A percentile compares a stretch with the other conserved stretches of the same genome.
These are phyloP conservation scores for Amanita muscaria DNA, from an alignment of 768 basidiomycete species.

Conservation along the genomic window DNA sequence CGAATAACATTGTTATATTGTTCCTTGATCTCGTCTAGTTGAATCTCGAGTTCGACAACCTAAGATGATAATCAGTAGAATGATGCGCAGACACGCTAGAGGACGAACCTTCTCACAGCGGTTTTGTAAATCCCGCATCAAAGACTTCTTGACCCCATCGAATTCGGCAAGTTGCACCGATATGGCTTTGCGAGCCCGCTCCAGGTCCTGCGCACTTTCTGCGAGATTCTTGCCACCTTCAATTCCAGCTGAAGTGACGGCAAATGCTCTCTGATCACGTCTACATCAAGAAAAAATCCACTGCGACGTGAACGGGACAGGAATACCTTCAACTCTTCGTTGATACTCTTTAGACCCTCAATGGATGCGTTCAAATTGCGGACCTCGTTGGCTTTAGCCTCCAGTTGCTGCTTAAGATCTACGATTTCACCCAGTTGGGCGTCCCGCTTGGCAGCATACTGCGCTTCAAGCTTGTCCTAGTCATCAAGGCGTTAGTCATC, in stretches of 20 bases:
- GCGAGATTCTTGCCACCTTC: slow-evolving; percentile 96
- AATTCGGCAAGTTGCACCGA: slow-evolving; percentile 98
- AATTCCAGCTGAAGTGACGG: slow-evolving; percentile 93
- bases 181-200: slow-evolving; percentile 92
- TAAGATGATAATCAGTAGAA: slow-evolving; percentile 23
- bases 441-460: slow-evolving; percentile 89
- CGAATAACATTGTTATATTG: slow-evolving; percentile 98
- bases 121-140: slow-evolving; percentile 98
- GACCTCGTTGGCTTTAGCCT: slow-evolving; percentile 75
- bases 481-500: slow-evolving; percentile 13
- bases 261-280: slow-evolving; percentile 76
- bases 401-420: slow-evolving; percentile 87
- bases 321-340: slow-evolving; percentile 93
- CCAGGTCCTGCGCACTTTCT: slow-evolving; percentile 94
- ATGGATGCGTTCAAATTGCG: slow-evolving; percentile 77
- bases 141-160: slow-evolving; percentile 95
- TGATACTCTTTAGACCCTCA: slow-evolving; percentile 90
- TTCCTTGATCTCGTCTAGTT: slow-evolving; percentile 96
- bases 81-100: slow-evolving; percentile 9
- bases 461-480: slow-evolving; percentile 88
- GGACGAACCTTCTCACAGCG: slow-evolving; percentile 90
- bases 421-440: slow-evolving; percentile 76
- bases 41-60: slow-evolving; percentile 99
- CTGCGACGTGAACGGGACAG: background rate
- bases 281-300: slow-evolving; percentile 1